Evolutionary conservation across 495 filamentous ascomycete species (phyloP).

Genomic region (Xylaria intraflava): DNA sequence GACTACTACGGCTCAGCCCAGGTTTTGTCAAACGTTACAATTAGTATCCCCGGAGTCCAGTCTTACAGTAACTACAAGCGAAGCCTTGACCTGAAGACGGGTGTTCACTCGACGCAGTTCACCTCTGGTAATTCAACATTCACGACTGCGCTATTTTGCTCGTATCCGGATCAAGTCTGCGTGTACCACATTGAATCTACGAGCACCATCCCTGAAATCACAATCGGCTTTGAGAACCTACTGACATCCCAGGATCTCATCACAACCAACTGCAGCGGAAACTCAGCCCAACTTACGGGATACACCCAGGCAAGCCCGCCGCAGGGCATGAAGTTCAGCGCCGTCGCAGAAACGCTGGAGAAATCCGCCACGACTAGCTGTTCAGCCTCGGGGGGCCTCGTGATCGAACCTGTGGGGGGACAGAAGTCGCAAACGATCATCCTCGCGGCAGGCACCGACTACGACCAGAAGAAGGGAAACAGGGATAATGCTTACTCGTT

Average conservation of each 20-base stretch:
- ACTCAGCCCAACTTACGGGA: constrained; percentile 25
- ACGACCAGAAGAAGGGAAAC: constrained; percentile 39
- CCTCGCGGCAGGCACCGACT: constrained; percentile 41
- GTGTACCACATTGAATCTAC: constrained; percentile 36
- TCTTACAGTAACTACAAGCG: constrained; percentile 32
- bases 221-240: constrained; percentile 28
- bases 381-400: constrained; percentile 7
- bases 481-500: constrained; percentile 38
- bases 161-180: constrained; percentile 44
- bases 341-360: constrained; percentile 16
- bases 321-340: constrained; percentile 34
- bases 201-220: constrained; percentile 28
- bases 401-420: background rate
- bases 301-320: constrained; percentile 21
- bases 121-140: constrained; percentile 21
- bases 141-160: constrained; percentile 34
- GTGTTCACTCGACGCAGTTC: constrained; percentile 32
- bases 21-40: constrained; percentile 40
- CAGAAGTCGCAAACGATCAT: constrained; percentile 25
- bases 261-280: constrained; percentile 23
- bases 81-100: constrained; percentile 36
- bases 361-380: constrained; percentile 12
- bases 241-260: constrained; percentile 15
- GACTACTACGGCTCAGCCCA: constrained; percentile 40
- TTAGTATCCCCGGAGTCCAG: constrained; percentile 25